Conservation (phyloP, 805 yeast species). For the Kluyveromyces lactis region DNA sequence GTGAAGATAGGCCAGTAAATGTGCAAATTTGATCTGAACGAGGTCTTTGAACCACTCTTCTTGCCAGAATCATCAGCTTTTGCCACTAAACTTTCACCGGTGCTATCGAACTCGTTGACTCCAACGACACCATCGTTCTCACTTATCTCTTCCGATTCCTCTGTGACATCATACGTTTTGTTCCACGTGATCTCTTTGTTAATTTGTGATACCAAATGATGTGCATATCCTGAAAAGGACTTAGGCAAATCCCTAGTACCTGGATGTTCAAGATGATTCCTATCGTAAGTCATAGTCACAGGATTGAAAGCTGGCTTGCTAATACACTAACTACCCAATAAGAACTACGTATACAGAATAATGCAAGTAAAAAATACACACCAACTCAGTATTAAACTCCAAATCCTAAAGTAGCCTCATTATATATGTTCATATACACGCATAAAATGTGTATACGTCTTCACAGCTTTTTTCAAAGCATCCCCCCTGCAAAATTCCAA, state of each 20-base stretch:
- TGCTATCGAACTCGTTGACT: conserved; percentile 5
- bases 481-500: no score
- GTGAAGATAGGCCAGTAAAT: conserved; percentile 64
- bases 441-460: no score
- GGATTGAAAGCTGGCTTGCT: no score
- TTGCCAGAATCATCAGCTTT: not conserved
- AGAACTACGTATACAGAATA: no score
- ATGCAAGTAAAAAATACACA: no score
- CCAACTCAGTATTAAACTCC: no score
- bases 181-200: conserved; percentile 36
- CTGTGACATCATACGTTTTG: conserved; percentile 20
- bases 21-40: conserved; percentile 1
- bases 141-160: conserved; percentile 22
- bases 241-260: conserved; percentile 44
- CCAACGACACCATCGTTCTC: conserved; percentile 10
- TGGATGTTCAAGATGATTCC: conserved; percentile 15
- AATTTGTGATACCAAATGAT: conserved; percentile 37
- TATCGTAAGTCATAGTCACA: no score
- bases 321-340: no score
- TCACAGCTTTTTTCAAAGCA: no score
- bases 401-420: no score
- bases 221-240: conserved; percentile 29
- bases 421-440: no score
- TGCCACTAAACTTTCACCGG: not conserved
- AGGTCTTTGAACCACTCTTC: no score